Evolutionary conservation across 495 filamentous ascomycete genomes (phyloP).

Genomic region (Talaromyces proteolyticus): DNA sequence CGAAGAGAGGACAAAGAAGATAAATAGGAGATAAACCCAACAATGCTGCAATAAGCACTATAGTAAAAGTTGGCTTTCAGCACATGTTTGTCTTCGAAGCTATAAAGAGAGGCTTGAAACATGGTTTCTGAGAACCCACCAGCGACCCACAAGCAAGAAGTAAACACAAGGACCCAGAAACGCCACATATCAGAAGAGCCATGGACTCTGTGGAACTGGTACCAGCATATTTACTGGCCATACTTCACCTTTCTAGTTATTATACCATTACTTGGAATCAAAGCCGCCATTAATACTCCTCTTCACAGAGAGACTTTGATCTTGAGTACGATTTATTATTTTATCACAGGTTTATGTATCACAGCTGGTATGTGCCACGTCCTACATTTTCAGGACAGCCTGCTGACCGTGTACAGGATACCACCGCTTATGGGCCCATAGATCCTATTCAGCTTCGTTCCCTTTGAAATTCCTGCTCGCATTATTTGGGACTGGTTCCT

Average conservation of each 20-base stretch:
- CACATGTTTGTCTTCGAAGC: neutral
- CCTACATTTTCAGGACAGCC: neutral
- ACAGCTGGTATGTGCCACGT: neutral
- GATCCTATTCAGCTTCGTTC: neutral
- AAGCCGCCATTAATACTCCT: neutral
- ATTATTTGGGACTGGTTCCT: neutral
- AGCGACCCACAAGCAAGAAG: neutral
- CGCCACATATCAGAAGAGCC: neutral
- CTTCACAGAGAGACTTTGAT: neutral
- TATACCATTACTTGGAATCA: neutral
- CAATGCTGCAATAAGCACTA: neutral
- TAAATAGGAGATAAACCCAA: neutral
- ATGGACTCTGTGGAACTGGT: neutral
- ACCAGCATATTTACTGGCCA: neutral
- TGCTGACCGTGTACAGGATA: neutral
- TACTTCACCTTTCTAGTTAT: neutral
- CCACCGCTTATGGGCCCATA: neutral
- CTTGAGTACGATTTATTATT: neutral
- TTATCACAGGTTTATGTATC: neutral
- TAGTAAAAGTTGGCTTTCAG: neutral
- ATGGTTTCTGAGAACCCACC: neutral
- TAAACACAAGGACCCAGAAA: neutral
- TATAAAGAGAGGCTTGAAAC: neutral
- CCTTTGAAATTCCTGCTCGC: constrained; percentile 1
- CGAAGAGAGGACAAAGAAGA: neutral